Percentiles rank a stretch among this genome's conserved stretches.
phyloP scores from a whole-genome alignment of 2,329 filamentous ascomycete genomes.

The Botrytis fragariae region DNA sequence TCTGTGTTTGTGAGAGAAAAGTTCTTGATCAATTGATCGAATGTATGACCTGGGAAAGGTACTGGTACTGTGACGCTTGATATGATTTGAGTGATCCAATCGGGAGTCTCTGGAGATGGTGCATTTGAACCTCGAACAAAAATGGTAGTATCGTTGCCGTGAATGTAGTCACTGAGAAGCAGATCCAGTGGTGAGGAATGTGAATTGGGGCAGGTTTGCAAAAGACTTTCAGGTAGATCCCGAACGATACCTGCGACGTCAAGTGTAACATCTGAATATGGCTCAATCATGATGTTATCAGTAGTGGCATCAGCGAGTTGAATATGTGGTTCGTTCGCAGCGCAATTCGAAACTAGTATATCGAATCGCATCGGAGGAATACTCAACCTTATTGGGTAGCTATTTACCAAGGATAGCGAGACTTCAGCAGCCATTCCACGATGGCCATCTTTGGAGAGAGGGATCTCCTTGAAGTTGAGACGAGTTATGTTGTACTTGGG shows the following conservation, averaged over 20 bases:
- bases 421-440: conserved; percentile 76
- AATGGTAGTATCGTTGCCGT: conserved; percentile 73
- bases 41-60: conserved; percentile 75
- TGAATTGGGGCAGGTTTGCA: conserved; percentile 70
- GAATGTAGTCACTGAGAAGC: conserved; percentile 76
- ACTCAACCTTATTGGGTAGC: conserved; percentile 72
- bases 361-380: conserved; percentile 81
- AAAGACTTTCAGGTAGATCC: conserved; percentile 71
- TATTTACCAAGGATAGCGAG: conserved; percentile 68
- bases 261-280: conserved; percentile 64
- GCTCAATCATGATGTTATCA: conserved; percentile 62
- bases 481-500: conserved; percentile 80
- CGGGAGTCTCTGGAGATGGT: conserved; percentile 65
- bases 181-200: conserved; percentile 80
- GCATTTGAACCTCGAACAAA: conserved; percentile 78
- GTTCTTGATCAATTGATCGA: conserved; percentile 81
- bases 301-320: conserved; percentile 75
- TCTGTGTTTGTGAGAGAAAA: conserved; percentile 84
- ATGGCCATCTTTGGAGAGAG: conserved; percentile 47
- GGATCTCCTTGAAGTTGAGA: conserved; percentile 74
- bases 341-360: conserved; percentile 80
- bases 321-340: conserved; percentile 68
- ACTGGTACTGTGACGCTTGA: conserved; percentile 80
- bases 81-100: conserved; percentile 79
- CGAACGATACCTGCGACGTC: conserved; percentile 70